phyloP scores from a whole-genome alignment of 2,329 filamentous ascomycete species.

The Colletotrichum scovillei region DNA sequence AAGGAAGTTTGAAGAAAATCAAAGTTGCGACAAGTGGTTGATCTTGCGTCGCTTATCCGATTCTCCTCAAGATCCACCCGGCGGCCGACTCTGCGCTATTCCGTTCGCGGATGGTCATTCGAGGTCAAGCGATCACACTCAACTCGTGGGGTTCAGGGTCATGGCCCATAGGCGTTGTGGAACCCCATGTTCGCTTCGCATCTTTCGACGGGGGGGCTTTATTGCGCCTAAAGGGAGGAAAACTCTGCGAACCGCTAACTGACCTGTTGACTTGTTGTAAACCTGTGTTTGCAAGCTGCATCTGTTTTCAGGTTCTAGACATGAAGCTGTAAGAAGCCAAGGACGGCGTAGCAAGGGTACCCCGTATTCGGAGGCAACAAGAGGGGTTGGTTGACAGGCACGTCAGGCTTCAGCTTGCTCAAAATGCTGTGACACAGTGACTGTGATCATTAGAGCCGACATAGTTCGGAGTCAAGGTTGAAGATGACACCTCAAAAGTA shows the following conservation, averaged over 20 bases:
- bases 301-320: not conserved
- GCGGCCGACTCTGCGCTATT: conserved; percentile 19
- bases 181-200: not conserved
- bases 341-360: not conserved
- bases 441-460: not conserved
- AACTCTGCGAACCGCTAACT: not conserved
- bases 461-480: not conserved
- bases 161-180: not conserved
- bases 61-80: conserved; percentile 1
- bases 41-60: not conserved
- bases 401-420: not conserved
- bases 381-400: not conserved
- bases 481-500: not conserved
- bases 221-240: not conserved
- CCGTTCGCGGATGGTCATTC: conserved; percentile 14
- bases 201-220: not conserved
- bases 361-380: not conserved
- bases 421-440: not conserved
- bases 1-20: not conserved
- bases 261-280: not conserved
- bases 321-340: not conserved
- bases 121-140: not conserved
- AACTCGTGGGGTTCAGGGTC: not conserved
- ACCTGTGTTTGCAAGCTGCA: not conserved
- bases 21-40: not conserved